A percentile compares a stretch with the other conserved stretches of the same genome.
These are phyloP conservation scores for Pichia sp. DNA, from an alignment of 1,139 yeast genomes.

Conservation along the genomic window DNA sequence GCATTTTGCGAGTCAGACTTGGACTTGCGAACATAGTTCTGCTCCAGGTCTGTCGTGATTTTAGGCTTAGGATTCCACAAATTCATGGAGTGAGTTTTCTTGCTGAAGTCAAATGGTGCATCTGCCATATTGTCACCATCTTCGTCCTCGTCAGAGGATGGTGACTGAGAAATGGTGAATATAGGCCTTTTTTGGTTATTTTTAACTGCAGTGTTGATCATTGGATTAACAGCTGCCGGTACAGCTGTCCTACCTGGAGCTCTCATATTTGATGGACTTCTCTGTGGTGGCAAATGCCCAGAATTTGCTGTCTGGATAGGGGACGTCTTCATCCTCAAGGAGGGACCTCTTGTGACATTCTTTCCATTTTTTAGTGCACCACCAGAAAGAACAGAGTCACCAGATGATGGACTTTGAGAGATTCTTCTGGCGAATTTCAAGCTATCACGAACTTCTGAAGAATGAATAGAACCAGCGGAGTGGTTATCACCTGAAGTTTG, in stretches of 20 bases:
- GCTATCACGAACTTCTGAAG: constrained; percentile 2
- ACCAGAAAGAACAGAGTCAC: not conserved
- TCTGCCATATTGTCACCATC: constrained; percentile 3
- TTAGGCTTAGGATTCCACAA: no score
- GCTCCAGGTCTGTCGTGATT: no score
- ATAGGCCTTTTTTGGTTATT: not conserved
- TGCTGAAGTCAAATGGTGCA: constrained; percentile 14
- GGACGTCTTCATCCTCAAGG: not conserved
- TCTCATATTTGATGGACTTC: constrained; percentile 2
- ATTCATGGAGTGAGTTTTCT: constrained; percentile 4
- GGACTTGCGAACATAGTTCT: not conserved
- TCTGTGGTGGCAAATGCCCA: not conserved
- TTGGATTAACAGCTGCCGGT: constrained; percentile 4
- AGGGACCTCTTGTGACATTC: constrained; percentile 7
- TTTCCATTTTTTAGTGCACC: not conserved
- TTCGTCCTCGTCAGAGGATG: constrained; percentile 3
- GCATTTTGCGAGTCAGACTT: not conserved
- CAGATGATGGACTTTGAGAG: constrained; percentile 6
- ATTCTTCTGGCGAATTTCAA: not conserved
- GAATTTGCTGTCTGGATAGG: constrained; percentile 2
- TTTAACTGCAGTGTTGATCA: not conserved
- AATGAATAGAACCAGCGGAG: not conserved
- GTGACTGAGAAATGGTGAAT: constrained; percentile 3
- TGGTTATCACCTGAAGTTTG: not conserved
- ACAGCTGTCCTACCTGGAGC: not conserved